These are phyloP conservation scores for Neoboletus subvelutipes DNA, from an alignment of 768 basidiomycete genomes.

Conservation along the genomic window DNA sequence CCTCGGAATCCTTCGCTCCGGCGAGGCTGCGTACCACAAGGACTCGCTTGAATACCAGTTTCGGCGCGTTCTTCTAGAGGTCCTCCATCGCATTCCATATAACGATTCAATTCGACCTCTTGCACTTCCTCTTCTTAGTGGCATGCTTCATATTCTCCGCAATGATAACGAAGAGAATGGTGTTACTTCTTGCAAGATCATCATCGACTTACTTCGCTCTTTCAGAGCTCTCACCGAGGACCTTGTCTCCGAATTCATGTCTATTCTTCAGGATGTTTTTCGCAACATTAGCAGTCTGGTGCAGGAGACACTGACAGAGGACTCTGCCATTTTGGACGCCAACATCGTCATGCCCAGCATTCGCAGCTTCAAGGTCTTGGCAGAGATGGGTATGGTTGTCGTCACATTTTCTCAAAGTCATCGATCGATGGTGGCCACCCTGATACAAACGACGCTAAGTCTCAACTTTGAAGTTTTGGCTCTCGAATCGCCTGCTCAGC, in stretches of 20 bases:
- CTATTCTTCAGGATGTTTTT: constrained; percentile 77
- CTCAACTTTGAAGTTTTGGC: constrained; percentile 79
- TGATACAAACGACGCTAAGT: constrained; percentile 67
- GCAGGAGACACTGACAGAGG: constrained; percentile 69
- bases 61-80: constrained; percentile 84
- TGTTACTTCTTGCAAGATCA: constrained; percentile 82
- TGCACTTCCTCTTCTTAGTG: constrained; percentile 63
- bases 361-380: constrained; percentile 89
- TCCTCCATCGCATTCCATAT: constrained; percentile 83
- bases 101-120: constrained; percentile 76
- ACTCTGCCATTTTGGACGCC: constrained; percentile 53
- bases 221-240: constrained; percentile 74
- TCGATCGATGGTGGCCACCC: constrained; percentile 58
- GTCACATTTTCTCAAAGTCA: constrained; percentile 88
- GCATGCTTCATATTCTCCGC: constrained; percentile 81
- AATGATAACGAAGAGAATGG: constrained; percentile 97
- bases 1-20: constrained; percentile 67
- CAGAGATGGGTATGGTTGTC: constrained; percentile 91
- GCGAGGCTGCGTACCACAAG: constrained; percentile 64
- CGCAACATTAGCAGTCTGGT: constrained; percentile 72
- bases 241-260: constrained; percentile 73
- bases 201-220: constrained; percentile 83
- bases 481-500: constrained; percentile 79
- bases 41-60: constrained; percentile 75
- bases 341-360: constrained; percentile 66